Base-by-base conservation (phyloP, 2,329 filamentous ascomycete species). In the Orbilia ellipsospora region DNA sequence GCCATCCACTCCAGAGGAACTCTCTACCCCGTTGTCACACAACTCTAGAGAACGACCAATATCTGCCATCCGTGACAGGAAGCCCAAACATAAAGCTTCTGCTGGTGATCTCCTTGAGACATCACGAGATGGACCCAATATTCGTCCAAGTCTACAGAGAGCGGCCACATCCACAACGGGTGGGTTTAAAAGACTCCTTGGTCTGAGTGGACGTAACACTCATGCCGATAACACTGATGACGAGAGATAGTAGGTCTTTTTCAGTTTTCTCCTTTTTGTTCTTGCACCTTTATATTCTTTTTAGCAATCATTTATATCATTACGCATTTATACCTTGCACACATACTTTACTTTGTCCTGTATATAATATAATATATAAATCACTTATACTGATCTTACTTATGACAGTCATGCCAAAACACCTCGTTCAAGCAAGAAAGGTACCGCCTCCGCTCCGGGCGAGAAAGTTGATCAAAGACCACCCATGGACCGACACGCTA, bases 361-460 rank as follows among this genome's bases (percentile, higher is more conserved):
- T 74, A 74, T 63, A 74, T 74, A 74, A 74, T 56, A 57, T 56
- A 57, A 56, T 54, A 59, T 62, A 73, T 68, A 36, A 60, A 74
- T 63, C 59, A 74, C 55, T 13, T 20, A 50, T 68, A 74, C 70
- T 74, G 70, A 74, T 74, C 45, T 55, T 10, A 42, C 68, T 20
- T 68, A 42, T 57, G 51, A 74, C 42, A 74, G 70, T 59, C 63
- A 67, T 68, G 51, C 63, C 57, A 74, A 68, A 52, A 63, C 62
- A 42, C 55, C 70, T 26, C 70, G 70, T 68, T 74, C 70, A 63
- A 74, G 63, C 70, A 74, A 60, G 57, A 74, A 68, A 64, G 63
- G 63, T 74, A 36, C 31, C 31, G 31, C 31, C 10, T 36, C 31
- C 31, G 31, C 31, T 64, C 68, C 70, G 59, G 68, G 63, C 70